Percentiles rank a stretch among this genome's conserved stretches.
These are phyloP conservation scores for Telfairia occidentalis DNA, from an alignment of 331 rosid species.

Conservation along the genomic window DNA sequence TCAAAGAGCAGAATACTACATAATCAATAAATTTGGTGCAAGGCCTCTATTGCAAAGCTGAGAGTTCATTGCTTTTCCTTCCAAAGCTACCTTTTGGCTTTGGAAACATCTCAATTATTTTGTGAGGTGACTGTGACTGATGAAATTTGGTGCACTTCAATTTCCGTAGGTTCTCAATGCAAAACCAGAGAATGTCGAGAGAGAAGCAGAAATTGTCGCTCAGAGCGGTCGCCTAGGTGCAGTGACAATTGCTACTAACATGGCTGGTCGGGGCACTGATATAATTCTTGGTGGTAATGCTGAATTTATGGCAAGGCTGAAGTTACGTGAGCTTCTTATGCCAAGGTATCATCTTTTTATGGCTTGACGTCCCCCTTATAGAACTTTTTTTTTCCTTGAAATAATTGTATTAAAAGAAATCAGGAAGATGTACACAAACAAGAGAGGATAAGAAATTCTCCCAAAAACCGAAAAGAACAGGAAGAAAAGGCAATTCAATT, in stretches of 20 bases:
- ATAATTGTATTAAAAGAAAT: neutral
- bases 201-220: constrained; percentile 97
- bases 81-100: neutral
- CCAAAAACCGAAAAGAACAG: neutral
- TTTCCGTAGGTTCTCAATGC: constrained; percentile 79
- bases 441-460: neutral
- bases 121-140: neutral
- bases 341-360: constrained; percentile 48
- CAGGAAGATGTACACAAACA: neutral
- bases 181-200: constrained; percentile 97
- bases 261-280: constrained; percentile 99
- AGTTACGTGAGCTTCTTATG: constrained; percentile 91
- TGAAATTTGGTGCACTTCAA: constrained; percentile 20
- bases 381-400: neutral
- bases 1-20: neutral
- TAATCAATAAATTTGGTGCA: constrained; percentile 1
- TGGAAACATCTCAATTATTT: neutral
- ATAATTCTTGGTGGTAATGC: constrained; percentile 98
- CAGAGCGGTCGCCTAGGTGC: constrained; percentile 98
- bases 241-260: constrained; percentile 94
- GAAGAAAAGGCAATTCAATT: neutral
- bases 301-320: constrained; percentile 93
- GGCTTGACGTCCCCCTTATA: neutral
- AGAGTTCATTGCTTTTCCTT: neutral
- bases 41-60: neutral